Base-by-base conservation (phyloP, 1,139 yeast species). In the Sugiyamaella novakii region DNA sequence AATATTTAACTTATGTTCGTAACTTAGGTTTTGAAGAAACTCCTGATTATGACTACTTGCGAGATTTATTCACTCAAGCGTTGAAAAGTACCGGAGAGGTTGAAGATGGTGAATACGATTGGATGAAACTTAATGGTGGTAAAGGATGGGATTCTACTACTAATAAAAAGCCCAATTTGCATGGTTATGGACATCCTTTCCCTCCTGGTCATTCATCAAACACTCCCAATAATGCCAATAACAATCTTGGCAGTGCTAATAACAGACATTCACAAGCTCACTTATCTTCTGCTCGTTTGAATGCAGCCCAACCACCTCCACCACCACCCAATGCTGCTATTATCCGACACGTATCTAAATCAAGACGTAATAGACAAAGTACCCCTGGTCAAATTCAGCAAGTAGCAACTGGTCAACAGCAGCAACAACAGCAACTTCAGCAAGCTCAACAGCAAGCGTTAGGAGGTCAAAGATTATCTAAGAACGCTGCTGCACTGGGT, bases 51-150 rank as follows among this genome's bases (percentile, higher is more conserved):
- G 89, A 85, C 65, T 87, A 87, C 64, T 79, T 87, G 62, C 78
- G 94, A 53, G 79, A 79, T 68, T 74, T 91, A 54, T 82, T 91
- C 73, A 78, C 86, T 53, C 81, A 85, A 42, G 86, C 87, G 2
- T 75, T 91, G 60, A 80, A 78, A 57, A 81, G 81, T 53, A 75
- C 81, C 59, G 89, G 89, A 30, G 86, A 84, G 63, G 70, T 73
- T 46, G 87, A 86, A 61, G 96, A 89, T 66, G 95, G 87, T 42
- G 87, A 83, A 61, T 91, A 87, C 68, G 98, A 91, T 70, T 91
- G 98, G 98, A 82, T 87, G 84, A 87, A 83, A 63, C 79, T 91
- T 62, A 91, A 91, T 66, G 84, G 86, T 53, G 96, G 96, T 51
- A 81, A 82, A 67, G 97, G 97, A 28, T 91, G 96, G 95, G 95